phyloP scores from a whole-genome alignment of 1,284 basidiomycete genomes.

The Pisolithus thermaeus region DNA sequence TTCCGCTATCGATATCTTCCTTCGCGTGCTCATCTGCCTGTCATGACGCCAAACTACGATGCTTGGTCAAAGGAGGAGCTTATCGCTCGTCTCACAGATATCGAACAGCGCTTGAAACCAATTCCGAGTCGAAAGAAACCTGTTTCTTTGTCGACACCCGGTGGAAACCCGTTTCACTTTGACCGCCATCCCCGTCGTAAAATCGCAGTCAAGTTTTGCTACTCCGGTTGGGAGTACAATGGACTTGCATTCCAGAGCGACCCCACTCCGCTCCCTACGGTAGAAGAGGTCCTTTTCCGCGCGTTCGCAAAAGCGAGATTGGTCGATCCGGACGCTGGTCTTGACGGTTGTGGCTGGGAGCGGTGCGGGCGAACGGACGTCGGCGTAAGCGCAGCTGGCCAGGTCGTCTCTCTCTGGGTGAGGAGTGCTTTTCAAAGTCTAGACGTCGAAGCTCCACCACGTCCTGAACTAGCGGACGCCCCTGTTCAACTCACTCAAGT shows the following conservation, averaged over 20 bases:
- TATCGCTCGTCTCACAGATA: constrained; percentile 50
- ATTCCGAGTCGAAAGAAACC: constrained; percentile 7
- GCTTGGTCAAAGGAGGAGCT: constrained; percentile 64
- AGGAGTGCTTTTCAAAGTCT: constrained; percentile 50
- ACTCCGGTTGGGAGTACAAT: constrained; percentile 88
- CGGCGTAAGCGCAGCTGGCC: constrained; percentile 92
- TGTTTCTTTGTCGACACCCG: constrained; percentile 4
- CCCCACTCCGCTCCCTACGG: constrained; percentile 75
- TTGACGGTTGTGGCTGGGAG: constrained; percentile 87
- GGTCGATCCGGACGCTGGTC: constrained; percentile 66
- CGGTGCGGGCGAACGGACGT: constrained; percentile 92
- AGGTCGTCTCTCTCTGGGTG: constrained; percentile 91
- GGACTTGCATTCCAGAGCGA: constrained; percentile 81
- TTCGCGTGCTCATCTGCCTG: constrained; percentile 21
- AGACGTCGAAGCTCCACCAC: not conserved
- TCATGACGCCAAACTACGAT: constrained; percentile 40
- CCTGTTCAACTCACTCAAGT: not conserved
- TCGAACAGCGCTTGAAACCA: constrained; percentile 35
- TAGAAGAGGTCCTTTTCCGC: constrained; percentile 84
- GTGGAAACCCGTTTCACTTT: constrained; percentile 52
- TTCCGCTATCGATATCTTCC: constrained; percentile 26
- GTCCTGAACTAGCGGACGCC: not conserved
- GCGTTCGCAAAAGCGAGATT: constrained; percentile 75
- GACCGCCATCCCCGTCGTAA: constrained; percentile 72
- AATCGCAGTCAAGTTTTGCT: constrained; percentile 89